Percentiles rank a stretch among this genome's conserved stretches.
phyloP scores from a whole-genome alignment of 345 rosid species.

The Angophora floribunda region DNA sequence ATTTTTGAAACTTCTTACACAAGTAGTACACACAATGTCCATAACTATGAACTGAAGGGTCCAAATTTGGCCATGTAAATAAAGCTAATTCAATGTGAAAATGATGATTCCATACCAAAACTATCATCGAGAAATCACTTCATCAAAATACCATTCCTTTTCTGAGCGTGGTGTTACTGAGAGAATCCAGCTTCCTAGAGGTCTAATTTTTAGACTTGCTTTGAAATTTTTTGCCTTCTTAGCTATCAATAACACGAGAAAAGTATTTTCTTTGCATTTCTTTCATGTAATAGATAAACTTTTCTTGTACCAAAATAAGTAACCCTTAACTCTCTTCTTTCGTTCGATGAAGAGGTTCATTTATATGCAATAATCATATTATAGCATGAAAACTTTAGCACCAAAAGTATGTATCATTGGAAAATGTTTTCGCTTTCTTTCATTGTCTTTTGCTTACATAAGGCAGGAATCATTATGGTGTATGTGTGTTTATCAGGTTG shows the following conservation, averaged over 20 bases:
- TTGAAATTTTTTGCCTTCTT: background rate
- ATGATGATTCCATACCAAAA: background rate
- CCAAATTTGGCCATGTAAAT: background rate
- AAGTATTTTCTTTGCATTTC: background rate
- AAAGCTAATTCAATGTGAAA: background rate
- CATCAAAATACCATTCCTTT: background rate
- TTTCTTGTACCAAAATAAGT: background rate
- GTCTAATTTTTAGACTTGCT: background rate
- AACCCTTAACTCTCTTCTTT: background rate
- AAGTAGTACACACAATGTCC: background rate
- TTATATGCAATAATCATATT: background rate
- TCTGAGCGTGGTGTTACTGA: background rate
- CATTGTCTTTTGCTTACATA: constrained; percentile 59
- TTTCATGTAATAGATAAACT: background rate
- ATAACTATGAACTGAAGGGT: background rate
- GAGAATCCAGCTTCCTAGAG: background rate
- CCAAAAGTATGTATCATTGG: background rate
- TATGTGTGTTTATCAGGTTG: constrained; percentile 54
- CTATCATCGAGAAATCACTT: background rate
- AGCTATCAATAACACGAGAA: background rate
- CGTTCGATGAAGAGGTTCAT: background rate
- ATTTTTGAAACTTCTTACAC: background rate
- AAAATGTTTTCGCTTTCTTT: constrained; percentile 61
- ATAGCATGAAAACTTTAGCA: background rate
- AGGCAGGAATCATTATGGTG: constrained; percentile 55